A percentile compares a stretch with the other conserved stretches of the same genome.
Evolutionary conservation across 2,329 filamentous ascomycete genomes (phyloP).

Genomic region (Sclerotinia borealis): DNA sequence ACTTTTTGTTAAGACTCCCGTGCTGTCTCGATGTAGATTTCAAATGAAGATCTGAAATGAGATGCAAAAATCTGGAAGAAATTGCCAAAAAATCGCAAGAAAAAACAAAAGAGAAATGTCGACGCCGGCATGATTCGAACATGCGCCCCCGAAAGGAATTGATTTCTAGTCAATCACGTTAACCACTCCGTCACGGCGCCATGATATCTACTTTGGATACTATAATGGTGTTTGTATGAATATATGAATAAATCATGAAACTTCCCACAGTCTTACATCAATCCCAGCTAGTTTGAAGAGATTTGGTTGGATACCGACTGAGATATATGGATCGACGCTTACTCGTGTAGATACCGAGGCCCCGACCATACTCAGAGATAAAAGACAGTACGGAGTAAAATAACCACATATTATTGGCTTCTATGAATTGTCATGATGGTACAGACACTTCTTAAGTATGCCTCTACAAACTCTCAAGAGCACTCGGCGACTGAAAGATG

Average conservation of each 20-base stretch:
- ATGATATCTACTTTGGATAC: accelerated
- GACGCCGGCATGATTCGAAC: slow-evolving; percentile 7
- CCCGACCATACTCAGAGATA: not conserved
- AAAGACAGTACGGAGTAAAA: not conserved
- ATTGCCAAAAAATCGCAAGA: not conserved
- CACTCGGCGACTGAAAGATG: not conserved
- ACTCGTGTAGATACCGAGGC: not conserved
- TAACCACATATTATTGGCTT: not conserved
- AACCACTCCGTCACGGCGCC: slow-evolving; percentile 3
- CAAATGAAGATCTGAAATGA: too few relatives aligned
- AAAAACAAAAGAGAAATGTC: not conserved
- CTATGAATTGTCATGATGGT: not conserved
- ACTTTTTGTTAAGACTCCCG: too few relatives aligned
- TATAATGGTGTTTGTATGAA: accelerated
- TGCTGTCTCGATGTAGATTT: too few relatives aligned
- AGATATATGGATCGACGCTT: not conserved
- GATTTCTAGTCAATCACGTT: slow-evolving; percentile 8
- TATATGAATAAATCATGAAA: accelerated
- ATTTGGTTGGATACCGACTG: not conserved
- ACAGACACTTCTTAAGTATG: not conserved
- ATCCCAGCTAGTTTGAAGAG: not conserved
- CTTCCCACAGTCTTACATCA: not conserved
- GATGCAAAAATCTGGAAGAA: not conserved
- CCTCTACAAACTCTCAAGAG: too few relatives aligned
- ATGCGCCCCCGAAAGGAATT: slow-evolving; percentile 2